Evolutionary conservation across 352 stramenopile genomes (phyloP).

Genomic region (Phytophthora multivora): DNA sequence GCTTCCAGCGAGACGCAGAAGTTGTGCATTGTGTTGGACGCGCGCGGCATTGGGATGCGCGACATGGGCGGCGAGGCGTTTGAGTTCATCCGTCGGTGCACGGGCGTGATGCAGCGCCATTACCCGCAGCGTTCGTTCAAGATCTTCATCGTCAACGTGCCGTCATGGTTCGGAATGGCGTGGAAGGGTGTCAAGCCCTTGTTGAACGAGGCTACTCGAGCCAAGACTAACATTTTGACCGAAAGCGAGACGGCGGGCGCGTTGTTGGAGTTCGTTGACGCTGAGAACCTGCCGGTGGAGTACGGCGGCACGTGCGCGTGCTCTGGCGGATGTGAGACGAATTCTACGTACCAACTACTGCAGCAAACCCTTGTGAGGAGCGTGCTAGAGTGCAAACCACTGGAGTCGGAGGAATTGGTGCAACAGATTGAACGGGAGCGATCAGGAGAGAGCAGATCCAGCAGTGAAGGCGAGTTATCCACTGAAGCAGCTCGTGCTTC

Average conservation of each 20-base stretch:
- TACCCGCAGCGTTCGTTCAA: slow-evolving; percentile 91
- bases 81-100: slow-evolving; percentile 85
- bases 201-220: slow-evolving; percentile 85
- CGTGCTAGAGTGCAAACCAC: slow-evolving; percentile 57
- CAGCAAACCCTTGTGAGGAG: slow-evolving; percentile 63
- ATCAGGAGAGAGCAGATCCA: slow-evolving; percentile 23
- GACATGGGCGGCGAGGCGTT: slow-evolving; percentile 79
- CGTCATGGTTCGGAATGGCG: slow-evolving; percentile 90
- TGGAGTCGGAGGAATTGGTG: slow-evolving; percentile 39
- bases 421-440: slow-evolving; percentile 35
- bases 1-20: slow-evolving; percentile 74
- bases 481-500: background rate
- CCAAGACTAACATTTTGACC: slow-evolving; percentile 89
- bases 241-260: slow-evolving; percentile 59
- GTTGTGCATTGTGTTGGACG: slow-evolving; percentile 79
- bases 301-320: slow-evolving; percentile 76
- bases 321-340: slow-evolving; percentile 59
- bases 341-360: slow-evolving; percentile 69
- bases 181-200: slow-evolving; percentile 91
- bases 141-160: slow-evolving; percentile 93
- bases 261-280: slow-evolving; percentile 66
- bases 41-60: slow-evolving; percentile 71
- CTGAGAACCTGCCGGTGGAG: slow-evolving; percentile 67
- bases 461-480: slow-evolving; percentile 21
- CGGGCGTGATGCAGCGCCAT: slow-evolving; percentile 85